phyloP scores from a whole-genome alignment of 768 basidiomycete species.

The Clavaria fumosa region DNA sequence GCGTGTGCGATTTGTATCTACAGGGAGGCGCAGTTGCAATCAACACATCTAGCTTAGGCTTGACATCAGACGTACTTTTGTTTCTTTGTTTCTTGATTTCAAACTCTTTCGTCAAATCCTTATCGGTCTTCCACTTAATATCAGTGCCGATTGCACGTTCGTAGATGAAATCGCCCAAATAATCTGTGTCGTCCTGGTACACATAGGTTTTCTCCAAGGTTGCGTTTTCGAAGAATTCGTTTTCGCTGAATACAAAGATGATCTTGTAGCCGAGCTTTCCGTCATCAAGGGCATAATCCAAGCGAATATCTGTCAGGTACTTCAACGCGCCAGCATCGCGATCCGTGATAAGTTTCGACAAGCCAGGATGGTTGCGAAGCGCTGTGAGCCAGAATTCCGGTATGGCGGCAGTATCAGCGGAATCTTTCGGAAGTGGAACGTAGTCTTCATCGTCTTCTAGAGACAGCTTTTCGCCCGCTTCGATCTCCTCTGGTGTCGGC shows the following conservation, averaged over 20 bases:
- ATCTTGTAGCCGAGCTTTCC: slow-evolving; percentile 87
- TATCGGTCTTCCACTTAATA: slow-evolving; percentile 97
- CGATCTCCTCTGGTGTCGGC: slow-evolving; percentile 70
- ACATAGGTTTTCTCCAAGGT: slow-evolving; percentile 86
- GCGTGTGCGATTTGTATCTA: slow-evolving; percentile 75
- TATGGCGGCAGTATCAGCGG: slow-evolving; percentile 36
- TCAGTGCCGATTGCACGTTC: slow-evolving; percentile 87
- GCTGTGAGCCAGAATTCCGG: slow-evolving; percentile 99
- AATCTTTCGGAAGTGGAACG: slow-evolving; percentile 40
- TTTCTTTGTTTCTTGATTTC: slow-evolving; percentile 99
- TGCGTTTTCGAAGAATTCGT: slow-evolving; percentile 80
- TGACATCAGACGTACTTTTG: slow-evolving; percentile 62
- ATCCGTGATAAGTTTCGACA: slow-evolving; percentile 84
- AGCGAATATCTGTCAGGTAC: slow-evolving; percentile 60
- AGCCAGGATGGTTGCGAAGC: slow-evolving; percentile 76
- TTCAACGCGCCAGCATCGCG: slow-evolving; percentile 81
- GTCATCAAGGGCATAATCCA: slow-evolving; percentile 47
- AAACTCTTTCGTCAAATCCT: slow-evolving; percentile 92
- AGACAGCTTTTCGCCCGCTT: slow-evolving; percentile 58
- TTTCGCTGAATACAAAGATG: slow-evolving; percentile 61
- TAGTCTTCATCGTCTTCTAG: slow-evolving; percentile 65
- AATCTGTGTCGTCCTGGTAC: slow-evolving; percentile 87
- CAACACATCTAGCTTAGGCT: slow-evolving; percentile 5
- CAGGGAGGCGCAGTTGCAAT: slow-evolving; percentile 1
- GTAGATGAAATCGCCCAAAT: slow-evolving; percentile 92